Base-by-base conservation (phyloP, 1,139 yeast species). In the Debaryomyces robertsiae region DNA sequence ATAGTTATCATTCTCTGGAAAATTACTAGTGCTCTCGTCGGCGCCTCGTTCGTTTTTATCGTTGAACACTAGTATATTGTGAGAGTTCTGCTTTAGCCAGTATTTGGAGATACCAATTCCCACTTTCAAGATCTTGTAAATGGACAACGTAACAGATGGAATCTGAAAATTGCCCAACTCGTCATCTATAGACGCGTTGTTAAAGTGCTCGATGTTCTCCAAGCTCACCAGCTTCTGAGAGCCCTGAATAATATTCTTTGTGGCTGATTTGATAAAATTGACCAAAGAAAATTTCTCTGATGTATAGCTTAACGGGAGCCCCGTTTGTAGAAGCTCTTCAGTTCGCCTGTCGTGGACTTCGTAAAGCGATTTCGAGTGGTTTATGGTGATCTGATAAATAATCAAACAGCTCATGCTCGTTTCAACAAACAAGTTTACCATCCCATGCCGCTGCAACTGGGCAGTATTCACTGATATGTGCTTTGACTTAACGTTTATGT, bases 21-120 rank as follows among this genome's bases (percentile, higher is more conserved):
- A 17, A 44, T 46, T 29, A n/a, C 42, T 40, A 31, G 40, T 13
- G 23, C 16, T 31, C 6, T 32, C 36, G n/a, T 30, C 35, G 9
- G 30, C n/a, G 16, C 24, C 34, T 35, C 44, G 39, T 40, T 53
- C 58, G 39, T 51, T 49, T n/a, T 49, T 49, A 29, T 56, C 53
- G 42, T 63, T 69, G 47, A 57, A 63, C 2, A 70, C 55, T 23
- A 67, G 54, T 30, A 73, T 47, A 43, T 63, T 65, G 46, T 70
- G 75, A 27, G 75, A 67, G 46, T 70, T 67, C 22, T 64, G 59
- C 43, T 67, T 64, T 31, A 71, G 46, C 76, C 76, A 72, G 42
- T 55, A 67, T 9, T 60, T 48, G 7, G 54, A 49, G 18, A 67
- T 53, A 0, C 69, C 70, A 27, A 64, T 60, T 10, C 66, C 63